Base-by-base conservation (phyloP, 306 rosid species). In the Gynostemma pentaphyllum region DNA sequence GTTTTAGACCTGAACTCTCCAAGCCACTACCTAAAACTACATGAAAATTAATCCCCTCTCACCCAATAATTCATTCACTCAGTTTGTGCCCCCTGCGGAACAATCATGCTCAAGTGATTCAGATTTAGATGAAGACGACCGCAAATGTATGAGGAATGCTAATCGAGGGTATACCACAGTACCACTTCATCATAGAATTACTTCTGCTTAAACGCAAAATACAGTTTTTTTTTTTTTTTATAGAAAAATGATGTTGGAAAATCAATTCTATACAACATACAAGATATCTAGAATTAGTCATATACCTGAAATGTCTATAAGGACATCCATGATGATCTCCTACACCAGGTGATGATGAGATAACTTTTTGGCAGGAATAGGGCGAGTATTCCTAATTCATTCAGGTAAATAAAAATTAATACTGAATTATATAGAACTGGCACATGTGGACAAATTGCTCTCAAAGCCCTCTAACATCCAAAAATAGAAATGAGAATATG, bases 241-340 rank as follows among this genome's bases (percentile, higher is more conserved):
- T 4, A 16, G 7, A 5, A 5, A 15, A 14, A 34, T 3, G 19
- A 16, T 55, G 4, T 30, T 7, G 41, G 24, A n/a, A 54, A 30
- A 16, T 54, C 15, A 10, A 1, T 60, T 7, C 45, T 4, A 5
- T 12, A 21, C n/a, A 37, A 60, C 26, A 60, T 36, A 19, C 22
- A 10, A 34, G 45, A 36, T 50, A 32, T 19, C 22, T 13, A 26
- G 18, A 57, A 34, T 40, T 21, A 53, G 64, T 47, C 23, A 41
- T 44, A 23, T 10, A 92, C 96, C 94, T 84, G 87, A 92, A 92
- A 78, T 88, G 95, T 71, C 94, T 84, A 72, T 92, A 92, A n/a
- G 99, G 99, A 79, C 96, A 92, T 57, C 99, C 99, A 73, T 92
- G 99, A 64, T 92, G 96, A 84, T 92, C 96, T 74, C 99, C 99